Conservation (phyloP, 176 grass and related monocot genomes). For the Juncus inflexus region DNA sequence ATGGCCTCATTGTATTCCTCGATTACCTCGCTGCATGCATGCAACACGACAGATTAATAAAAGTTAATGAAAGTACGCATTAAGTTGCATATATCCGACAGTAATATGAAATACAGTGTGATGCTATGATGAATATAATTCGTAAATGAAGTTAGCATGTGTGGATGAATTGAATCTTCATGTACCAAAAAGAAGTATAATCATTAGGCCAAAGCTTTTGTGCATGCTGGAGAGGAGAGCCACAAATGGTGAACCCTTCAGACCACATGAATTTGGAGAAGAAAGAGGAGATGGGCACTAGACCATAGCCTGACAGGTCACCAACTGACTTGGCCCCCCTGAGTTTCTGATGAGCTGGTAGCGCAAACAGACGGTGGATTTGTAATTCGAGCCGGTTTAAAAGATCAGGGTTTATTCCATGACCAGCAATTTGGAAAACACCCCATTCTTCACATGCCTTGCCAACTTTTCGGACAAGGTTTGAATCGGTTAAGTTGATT, state of each 20-base stretch:
- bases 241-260: slow-evolving; percentile 92
- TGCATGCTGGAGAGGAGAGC: slow-evolving; percentile 53
- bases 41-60: slow-evolving; percentile 8
- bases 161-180: not conserved
- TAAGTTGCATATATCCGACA: not conserved
- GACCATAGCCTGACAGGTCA: slow-evolving; percentile 67
- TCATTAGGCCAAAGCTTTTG: slow-evolving; percentile 88
- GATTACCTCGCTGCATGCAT: slow-evolving; percentile 64
- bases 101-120: too few species aligned
- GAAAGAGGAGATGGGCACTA: slow-evolving; percentile 93
- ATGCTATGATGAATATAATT: too few species aligned
- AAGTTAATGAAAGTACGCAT: not conserved
- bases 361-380: slow-evolving; percentile 67
- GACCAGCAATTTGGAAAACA: slow-evolving; percentile 63
- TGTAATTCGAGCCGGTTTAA: slow-evolving; percentile 51
- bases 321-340: slow-evolving; percentile 48
- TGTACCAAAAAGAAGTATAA: slow-evolving; percentile 74
- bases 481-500: slow-evolving; percentile 43
- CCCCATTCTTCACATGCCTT: slow-evolving; percentile 75
- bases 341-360: slow-evolving; percentile 61
- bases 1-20: slow-evolving; percentile 80
- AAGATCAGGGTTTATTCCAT: slow-evolving; percentile 38
- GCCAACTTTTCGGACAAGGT: slow-evolving; percentile 7
- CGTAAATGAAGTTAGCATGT: not conserved
- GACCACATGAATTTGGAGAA: slow-evolving; percentile 99